Evolutionary conservation across 352 stramenopile species (phyloP).

Genomic region (Globisporangium spiculum): DNA sequence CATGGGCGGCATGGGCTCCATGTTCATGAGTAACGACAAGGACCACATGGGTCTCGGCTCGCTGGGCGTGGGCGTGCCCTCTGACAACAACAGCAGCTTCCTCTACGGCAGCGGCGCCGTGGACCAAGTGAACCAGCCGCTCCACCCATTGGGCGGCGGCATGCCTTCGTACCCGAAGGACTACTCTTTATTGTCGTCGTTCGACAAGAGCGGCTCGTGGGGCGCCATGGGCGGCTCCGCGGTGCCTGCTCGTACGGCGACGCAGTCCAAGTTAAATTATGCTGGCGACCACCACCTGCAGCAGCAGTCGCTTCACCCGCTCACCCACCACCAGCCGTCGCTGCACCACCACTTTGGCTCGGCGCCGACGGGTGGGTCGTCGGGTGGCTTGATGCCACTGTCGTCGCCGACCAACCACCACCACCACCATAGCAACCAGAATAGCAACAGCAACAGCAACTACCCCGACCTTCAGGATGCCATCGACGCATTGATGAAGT

Average conservation of each 20-base stretch:
- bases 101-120: slow-evolving; percentile 25
- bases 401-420: slow-evolving; percentile 18
- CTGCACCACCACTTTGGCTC: not conserved
- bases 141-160: slow-evolving; percentile 20
- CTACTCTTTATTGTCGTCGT: slow-evolving; percentile 60
- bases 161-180: slow-evolving; percentile 57
- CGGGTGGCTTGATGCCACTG: slow-evolving; percentile 24
- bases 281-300: slow-evolving; percentile 28
- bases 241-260: slow-evolving; percentile 12
- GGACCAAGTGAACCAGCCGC: slow-evolving; percentile 26
- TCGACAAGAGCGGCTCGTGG: slow-evolving; percentile 55
- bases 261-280: slow-evolving; percentile 55
- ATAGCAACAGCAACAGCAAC: slow-evolving; percentile 13
- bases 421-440: slow-evolving; percentile 9
- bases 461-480: slow-evolving; percentile 84
- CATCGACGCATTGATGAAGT: slow-evolving; percentile 88
- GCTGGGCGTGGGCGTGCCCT: slow-evolving; percentile 31
- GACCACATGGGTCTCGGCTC: slow-evolving; percentile 21
- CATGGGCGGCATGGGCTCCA: slow-evolving; percentile 27
- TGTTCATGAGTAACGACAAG: slow-evolving; percentile 67
- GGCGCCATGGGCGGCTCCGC: slow-evolving; percentile 25
- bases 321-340: slow-evolving; percentile 5
- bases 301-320: slow-evolving; percentile 13
- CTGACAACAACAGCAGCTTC: slow-evolving; percentile 34
- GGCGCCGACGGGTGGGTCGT: not conserved